Conservation (phyloP, 331 rosid genomes). For the Malus hybrid region DNA sequence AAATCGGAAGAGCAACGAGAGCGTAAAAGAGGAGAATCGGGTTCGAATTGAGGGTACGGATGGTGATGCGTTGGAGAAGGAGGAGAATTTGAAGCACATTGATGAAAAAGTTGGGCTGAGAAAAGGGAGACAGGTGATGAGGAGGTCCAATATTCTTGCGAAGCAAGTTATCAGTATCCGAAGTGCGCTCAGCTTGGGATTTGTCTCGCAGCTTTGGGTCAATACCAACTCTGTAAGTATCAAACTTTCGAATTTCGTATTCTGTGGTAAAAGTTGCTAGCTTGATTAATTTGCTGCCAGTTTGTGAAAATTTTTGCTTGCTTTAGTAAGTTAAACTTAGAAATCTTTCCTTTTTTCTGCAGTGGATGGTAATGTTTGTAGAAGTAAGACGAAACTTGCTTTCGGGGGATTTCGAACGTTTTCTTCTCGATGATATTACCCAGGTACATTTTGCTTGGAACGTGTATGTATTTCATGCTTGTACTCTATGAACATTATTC, state of each 20-base stretch:
- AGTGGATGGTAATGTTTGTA: conserved; percentile 80
- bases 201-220: conserved; percentile 95
- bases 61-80: conserved; percentile 16
- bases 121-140: conserved; percentile 49
- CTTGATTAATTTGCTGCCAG: not conserved
- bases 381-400: conserved; percentile 84
- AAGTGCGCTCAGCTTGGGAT: conserved; percentile 81
- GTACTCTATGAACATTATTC: no score
- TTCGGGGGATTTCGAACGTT: conserved; percentile 83
- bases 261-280: not conserved
- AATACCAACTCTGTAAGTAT: conserved; percentile 68
- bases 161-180: conserved; percentile 68
- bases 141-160: conserved; percentile 63
- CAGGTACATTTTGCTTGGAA: conserved; percentile 33
- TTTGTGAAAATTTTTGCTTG: not conserved
- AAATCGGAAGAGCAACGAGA: not conserved
- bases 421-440: conserved; percentile 71
- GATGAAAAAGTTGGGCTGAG: conserved; percentile 35
- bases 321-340: not conserved
- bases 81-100: conserved; percentile 26
- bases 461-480: not conserved
- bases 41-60: conserved; percentile 25
- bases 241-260: not conserved
- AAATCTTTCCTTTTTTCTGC: conserved; percentile 1
- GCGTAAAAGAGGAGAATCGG: conserved; percentile 29